These are phyloP conservation scores for Penicillium herquei DNA, from an alignment of 495 filamentous ascomycete species.

Conservation along the genomic window DNA sequence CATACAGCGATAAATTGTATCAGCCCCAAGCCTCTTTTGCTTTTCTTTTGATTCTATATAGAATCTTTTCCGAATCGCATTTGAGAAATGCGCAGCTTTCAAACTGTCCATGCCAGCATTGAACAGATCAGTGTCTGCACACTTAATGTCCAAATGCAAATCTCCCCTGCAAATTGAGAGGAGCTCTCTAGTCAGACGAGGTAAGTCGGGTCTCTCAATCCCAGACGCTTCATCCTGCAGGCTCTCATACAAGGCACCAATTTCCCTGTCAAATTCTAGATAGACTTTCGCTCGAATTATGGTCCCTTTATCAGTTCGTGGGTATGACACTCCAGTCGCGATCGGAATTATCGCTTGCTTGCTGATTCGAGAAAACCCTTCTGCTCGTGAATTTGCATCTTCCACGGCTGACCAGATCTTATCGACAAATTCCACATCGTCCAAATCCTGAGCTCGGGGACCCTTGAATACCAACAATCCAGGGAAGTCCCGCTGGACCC, in stretches of 20 bases:
- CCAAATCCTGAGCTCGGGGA: background rate
- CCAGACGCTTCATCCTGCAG: background rate
- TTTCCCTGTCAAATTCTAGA: background rate
- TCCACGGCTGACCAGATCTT: background rate
- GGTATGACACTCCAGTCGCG: background rate
- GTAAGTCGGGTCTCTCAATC: background rate
- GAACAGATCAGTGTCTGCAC: background rate
- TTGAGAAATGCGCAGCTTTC: background rate
- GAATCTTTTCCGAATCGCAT: background rate
- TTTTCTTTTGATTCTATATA: background rate
- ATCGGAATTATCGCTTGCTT: background rate
- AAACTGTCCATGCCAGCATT: background rate
- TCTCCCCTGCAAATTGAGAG: background rate
- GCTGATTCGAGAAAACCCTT: background rate
- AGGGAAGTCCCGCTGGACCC: background rate
- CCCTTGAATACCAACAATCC: background rate
- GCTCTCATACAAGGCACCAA: background rate
- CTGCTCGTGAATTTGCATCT: background rate
- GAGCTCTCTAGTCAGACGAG: background rate
- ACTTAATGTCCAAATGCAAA: background rate
- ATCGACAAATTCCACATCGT: background rate
- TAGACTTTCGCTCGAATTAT: background rate
- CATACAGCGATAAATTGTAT: background rate
- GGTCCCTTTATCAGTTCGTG: background rate
- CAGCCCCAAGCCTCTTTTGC: background rate